These are phyloP conservation scores for Epithele typhae DNA, from an alignment of 768 basidiomycete genomes.

Conservation along the genomic window DNA sequence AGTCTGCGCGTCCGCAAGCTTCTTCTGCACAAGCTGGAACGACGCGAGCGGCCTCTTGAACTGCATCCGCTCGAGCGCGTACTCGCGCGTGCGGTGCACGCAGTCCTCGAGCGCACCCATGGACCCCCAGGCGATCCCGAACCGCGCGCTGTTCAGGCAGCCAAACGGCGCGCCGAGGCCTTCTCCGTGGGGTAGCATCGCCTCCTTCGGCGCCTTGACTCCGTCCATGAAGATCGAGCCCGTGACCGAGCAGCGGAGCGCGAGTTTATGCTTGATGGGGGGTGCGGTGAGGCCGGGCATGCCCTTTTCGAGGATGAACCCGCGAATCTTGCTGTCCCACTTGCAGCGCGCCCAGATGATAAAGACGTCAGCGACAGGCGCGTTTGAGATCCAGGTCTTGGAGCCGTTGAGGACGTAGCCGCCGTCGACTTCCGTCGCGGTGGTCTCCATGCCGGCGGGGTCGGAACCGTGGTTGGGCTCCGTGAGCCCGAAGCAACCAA, in stretches of 20 bases:
- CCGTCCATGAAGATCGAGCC: constrained; percentile 92
- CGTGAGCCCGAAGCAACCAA: constrained; percentile 94
- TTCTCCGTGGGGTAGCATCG: constrained; percentile 70
- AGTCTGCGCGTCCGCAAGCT: constrained; percentile 89
- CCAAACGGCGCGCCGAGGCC: constrained; percentile 87
- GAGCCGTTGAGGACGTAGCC: constrained; percentile 85
- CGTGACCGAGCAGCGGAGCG: constrained; percentile 79
- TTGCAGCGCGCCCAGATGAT: constrained; percentile 93
- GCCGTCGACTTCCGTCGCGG: constrained; percentile 77
- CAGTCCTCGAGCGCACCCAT: constrained; percentile 97
- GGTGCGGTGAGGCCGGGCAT: constrained; percentile 79
- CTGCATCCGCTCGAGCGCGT: constrained; percentile 87
- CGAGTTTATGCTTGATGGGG: constrained; percentile 89
- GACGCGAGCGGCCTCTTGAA: constrained; percentile 87
- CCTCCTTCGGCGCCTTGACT: constrained; percentile 69
- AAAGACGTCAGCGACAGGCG: constrained; percentile 89
- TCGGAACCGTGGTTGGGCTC: constrained; percentile 98
- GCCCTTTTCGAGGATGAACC: constrained; percentile 89
- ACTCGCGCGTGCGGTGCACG: constrained; percentile 67
- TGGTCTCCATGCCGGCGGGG: constrained; percentile 96
- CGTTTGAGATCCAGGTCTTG: constrained; percentile 98
- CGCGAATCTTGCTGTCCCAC: constrained; percentile 89
- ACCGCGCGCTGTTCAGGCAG: constrained; percentile 89
- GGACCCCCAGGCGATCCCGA: constrained; percentile 90
- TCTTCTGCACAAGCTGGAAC: constrained; percentile 98